Evolutionary conservation across 768 basidiomycete genomes (phyloP).

Genomic region (Cyclocybe cylindracea): DNA sequence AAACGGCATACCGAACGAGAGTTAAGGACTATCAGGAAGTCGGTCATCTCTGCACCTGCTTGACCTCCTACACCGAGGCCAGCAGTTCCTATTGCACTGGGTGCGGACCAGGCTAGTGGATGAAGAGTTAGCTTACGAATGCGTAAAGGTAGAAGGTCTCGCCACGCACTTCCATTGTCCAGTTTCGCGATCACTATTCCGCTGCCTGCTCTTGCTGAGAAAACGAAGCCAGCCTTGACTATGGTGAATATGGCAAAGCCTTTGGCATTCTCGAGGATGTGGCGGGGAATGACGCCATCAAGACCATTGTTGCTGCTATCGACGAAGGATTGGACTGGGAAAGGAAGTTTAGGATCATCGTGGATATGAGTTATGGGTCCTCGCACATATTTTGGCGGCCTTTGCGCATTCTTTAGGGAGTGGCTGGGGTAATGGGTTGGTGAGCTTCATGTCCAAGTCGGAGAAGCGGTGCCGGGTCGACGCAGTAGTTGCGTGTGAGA

Average conservation of each 20-base stretch:
- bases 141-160: conserved; percentile 5
- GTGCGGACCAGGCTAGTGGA: conserved; percentile 84
- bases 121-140: background rate
- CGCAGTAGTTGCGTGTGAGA: too few relatives aligned
- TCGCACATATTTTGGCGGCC: conserved; percentile 82
- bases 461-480: too few relatives aligned
- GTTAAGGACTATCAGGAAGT: conserved; percentile 89
- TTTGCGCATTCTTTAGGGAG: conserved; percentile 86
- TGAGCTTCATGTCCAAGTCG: conserved; percentile 41
- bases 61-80: conserved; percentile 89
- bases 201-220: conserved; percentile 82
- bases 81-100: conserved; percentile 92
- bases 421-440: conserved; percentile 52
- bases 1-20: conserved; percentile 60
- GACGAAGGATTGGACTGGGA: conserved; percentile 80
- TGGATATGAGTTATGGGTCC: conserved; percentile 5
- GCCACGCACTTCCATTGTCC: conserved; percentile 71
- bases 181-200: conserved; percentile 88
- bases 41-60: conserved; percentile 84
- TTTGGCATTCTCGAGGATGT: conserved; percentile 50
- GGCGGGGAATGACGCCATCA: conserved; percentile 66
- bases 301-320: conserved; percentile 80
- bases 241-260: conserved; percentile 93
- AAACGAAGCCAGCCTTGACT: conserved; percentile 72
- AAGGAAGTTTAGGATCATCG: conserved; percentile 3